Conservation (phyloP, 1,284 basidiomycete genomes). For the Malassezia arunalokei region DNA sequence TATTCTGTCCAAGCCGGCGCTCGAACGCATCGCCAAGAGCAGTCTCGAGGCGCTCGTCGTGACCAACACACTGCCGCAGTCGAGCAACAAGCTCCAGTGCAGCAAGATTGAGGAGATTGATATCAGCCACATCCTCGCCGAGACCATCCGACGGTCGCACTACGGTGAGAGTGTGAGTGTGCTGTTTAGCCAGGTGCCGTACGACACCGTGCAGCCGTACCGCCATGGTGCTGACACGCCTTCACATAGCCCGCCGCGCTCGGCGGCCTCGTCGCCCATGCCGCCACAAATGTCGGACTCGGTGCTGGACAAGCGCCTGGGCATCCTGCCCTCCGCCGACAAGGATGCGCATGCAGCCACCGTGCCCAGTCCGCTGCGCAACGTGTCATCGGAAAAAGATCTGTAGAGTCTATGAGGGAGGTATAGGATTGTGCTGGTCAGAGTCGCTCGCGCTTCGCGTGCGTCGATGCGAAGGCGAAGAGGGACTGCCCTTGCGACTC, state of each 20-base stretch:
- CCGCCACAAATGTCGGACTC: background rate
- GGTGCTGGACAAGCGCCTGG: background rate
- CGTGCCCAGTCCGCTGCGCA: conserved; percentile 13
- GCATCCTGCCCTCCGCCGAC: background rate
- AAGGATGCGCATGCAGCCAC: background rate
- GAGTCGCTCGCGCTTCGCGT: background rate
- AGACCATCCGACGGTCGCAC: conserved; percentile 76
- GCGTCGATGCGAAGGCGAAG: background rate
- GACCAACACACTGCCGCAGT: conserved; percentile 93
- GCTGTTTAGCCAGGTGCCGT: conserved; percentile 43
- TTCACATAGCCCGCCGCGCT: conserved; percentile 9
- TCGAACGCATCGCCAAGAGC: conserved; percentile 49
- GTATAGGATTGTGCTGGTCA: background rate
- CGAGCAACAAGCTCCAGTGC: conserved; percentile 63
- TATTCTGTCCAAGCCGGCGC: conserved; percentile 79
- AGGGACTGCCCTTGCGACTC: background rate
- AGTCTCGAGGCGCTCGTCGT: conserved; percentile 83
- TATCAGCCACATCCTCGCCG: conserved; percentile 84
- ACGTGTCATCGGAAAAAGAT: background rate
- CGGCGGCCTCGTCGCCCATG: conserved; percentile 1
- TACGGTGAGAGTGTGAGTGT: conserved; percentile 45
- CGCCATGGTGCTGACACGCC: conserved; percentile 29
- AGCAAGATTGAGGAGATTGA: conserved; percentile 80
- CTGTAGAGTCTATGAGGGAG: background rate
- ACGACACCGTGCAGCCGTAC: conserved; percentile 44